These are phyloP conservation scores for Fraxinus sp. DNA, from an alignment of 305 asterid species.

Conservation along the genomic window DNA sequence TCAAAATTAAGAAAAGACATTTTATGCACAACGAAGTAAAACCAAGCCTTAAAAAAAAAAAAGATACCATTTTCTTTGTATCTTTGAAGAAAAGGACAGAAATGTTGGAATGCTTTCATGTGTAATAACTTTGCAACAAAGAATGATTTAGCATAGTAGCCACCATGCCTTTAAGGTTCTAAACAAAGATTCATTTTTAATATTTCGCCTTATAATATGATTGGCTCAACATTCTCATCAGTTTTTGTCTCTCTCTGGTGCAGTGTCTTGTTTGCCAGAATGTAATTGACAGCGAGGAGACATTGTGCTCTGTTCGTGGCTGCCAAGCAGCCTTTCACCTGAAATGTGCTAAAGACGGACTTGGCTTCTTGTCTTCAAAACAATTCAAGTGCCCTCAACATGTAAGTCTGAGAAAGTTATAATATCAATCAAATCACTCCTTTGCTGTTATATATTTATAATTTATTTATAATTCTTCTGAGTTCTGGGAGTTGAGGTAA, in stretches of 20 bases:
- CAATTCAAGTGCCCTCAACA: constrained; percentile 87
- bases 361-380: constrained; percentile 52
- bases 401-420: constrained; percentile 49
- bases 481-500: not conserved
- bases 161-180: not conserved
- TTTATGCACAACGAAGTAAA: not conserved
- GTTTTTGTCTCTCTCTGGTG: constrained; percentile 47
- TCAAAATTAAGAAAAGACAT: not conserved
- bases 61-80: not conserved
- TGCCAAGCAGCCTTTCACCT: constrained; percentile 67
- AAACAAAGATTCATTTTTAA: not conserved
- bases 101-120: not conserved
- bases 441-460: not conserved
- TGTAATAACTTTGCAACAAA: not conserved
- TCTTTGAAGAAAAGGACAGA: not conserved
- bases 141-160: not conserved
- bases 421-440: not conserved
- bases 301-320: constrained; percentile 60
- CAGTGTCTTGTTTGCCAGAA: constrained; percentile 67
- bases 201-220: not conserved
- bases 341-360: constrained; percentile 55
- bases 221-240: not conserved
- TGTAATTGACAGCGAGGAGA: constrained; percentile 48
- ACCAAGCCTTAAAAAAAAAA: constrained; percentile 11
- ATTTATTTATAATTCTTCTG: not conserved